Percentiles rank a stretch among this genome's conserved stretches.
Evolutionary conservation across 495 filamentous ascomycete genomes (phyloP).

Genomic region (Cercophora samala): DNA sequence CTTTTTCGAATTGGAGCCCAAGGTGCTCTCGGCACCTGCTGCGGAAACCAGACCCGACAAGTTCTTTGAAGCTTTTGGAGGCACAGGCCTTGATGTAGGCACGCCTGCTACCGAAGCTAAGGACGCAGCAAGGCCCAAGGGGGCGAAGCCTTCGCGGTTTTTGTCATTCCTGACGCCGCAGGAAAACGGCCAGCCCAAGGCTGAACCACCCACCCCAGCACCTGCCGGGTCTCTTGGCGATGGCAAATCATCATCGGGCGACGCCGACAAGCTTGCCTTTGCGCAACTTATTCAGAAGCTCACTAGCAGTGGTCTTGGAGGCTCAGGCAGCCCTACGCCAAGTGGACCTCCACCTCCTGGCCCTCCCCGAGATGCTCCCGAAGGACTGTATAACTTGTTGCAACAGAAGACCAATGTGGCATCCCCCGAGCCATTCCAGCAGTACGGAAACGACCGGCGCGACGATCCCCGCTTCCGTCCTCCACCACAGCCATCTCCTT

Average conservation of each 20-base stretch:
- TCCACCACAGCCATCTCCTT: slow-evolving; percentile 27
- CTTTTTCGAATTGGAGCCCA: slow-evolving; percentile 43
- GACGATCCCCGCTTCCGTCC: slow-evolving; percentile 36
- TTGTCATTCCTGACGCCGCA: slow-evolving; percentile 74
- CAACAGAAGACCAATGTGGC: slow-evolving; percentile 33
- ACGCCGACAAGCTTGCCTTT: slow-evolving; percentile 85
- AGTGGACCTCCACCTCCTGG: slow-evolving; percentile 21
- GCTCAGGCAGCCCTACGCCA: slow-evolving; percentile 18
- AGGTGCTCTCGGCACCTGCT: slow-evolving; percentile 53
- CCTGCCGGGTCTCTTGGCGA: slow-evolving; percentile 10
- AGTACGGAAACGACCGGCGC: slow-evolving; percentile 41
- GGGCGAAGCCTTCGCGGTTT: slow-evolving; percentile 71
- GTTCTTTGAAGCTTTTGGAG: slow-evolving; percentile 69
- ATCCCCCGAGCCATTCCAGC: slow-evolving; percentile 44
- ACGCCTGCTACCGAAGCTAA: slow-evolving; percentile 40
- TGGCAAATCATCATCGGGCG: slow-evolving; percentile 44
- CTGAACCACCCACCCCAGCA: slow-evolving; percentile 48
- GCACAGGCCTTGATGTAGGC: slow-evolving; percentile 40
- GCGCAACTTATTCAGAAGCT: slow-evolving; percentile 85
- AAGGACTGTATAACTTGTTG: slow-evolving; percentile 30
- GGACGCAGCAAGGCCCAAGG: slow-evolving; percentile 43
- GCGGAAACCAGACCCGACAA: slow-evolving; percentile 69
- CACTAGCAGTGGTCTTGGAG: slow-evolving; percentile 36
- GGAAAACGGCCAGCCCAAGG: slow-evolving; percentile 54
- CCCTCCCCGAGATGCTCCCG: slow-evolving; percentile 26